These are phyloP conservation scores for Arabidopsis arenosa DNA, from an alignment of 345 rosid genomes.

Conservation along the genomic window DNA sequence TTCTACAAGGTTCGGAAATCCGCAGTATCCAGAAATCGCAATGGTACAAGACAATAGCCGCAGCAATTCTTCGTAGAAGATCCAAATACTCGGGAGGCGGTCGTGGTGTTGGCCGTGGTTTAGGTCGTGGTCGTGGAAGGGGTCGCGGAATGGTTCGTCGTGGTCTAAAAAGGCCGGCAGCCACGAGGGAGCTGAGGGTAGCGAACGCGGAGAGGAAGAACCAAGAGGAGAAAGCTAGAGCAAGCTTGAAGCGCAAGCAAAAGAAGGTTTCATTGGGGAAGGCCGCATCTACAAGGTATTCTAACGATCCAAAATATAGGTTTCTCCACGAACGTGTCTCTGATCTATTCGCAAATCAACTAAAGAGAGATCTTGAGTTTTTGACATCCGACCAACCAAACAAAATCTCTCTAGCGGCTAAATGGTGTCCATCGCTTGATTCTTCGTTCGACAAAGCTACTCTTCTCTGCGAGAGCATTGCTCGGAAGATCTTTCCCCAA, in stretches of 20 bases:
- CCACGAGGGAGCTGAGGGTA: background rate
- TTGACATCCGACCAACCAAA: background rate
- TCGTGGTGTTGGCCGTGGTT: background rate
- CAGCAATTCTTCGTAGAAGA: background rate
- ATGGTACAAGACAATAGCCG: background rate
- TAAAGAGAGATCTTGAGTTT: background rate
- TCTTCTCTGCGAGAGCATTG: background rate
- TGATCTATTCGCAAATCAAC: background rate
- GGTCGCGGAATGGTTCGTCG: background rate
- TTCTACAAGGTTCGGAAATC: background rate
- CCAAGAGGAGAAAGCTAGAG: background rate
- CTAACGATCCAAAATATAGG: background rate
- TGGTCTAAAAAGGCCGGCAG: background rate
- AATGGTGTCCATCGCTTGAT: conserved; percentile 3
- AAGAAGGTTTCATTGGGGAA: background rate
- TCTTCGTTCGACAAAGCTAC: background rate
- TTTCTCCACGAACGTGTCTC: background rate
- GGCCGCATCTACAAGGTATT: background rate
- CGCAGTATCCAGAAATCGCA: background rate
- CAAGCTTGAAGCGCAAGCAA: background rate
- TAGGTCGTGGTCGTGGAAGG: background rate
- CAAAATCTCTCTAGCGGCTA: background rate
- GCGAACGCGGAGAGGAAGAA: background rate
- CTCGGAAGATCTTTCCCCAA: background rate
- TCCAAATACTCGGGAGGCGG: background rate